These are phyloP conservation scores for Cordyceps fumosorosea DNA, from an alignment of 2,329 filamentous ascomycete genomes.

Conservation along the genomic window DNA sequence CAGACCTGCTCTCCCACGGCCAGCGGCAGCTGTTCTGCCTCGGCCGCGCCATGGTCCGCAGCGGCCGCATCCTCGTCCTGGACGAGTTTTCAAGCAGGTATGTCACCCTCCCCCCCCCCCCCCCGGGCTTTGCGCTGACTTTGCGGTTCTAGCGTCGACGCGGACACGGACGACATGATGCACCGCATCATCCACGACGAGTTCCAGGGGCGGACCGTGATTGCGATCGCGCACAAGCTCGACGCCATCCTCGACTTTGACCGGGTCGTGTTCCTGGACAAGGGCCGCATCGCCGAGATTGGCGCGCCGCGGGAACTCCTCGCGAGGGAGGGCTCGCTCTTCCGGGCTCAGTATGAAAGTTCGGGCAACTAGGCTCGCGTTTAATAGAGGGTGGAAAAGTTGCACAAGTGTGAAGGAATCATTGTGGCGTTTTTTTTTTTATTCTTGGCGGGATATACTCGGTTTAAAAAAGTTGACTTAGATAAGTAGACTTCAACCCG, in stretches of 20 bases:
- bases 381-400: neutral
- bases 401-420: neutral
- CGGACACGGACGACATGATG: slow-evolving; percentile 27
- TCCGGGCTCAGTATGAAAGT: slow-evolving; percentile 7
- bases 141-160: slow-evolving; percentile 24
- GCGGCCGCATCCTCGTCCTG: slow-evolving; percentile 29
- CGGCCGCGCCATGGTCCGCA: slow-evolving; percentile 28
- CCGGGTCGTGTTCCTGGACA: slow-evolving; percentile 58
- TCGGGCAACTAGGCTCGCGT: neutral
- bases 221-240: slow-evolving; percentile 36
- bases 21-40: slow-evolving; percentile 40
- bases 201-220: slow-evolving; percentile 43
- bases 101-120: neutral
- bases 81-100: slow-evolving; percentile 32
- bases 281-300: slow-evolving; percentile 6
- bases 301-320: slow-evolving; percentile 7
- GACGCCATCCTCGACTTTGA: slow-evolving; percentile 45
- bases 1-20: slow-evolving; percentile 31
- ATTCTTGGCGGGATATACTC: neutral
- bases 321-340: neutral
- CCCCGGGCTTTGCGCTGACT: neutral
- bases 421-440: neutral
- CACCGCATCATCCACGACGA: slow-evolving; percentile 26
- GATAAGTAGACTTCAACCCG: neutral
- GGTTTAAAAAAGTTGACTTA: neutral